Evolutionary conservation across 768 basidiomycete genomes (phyloP).

Genomic region (Agaricus subrufescens): DNA sequence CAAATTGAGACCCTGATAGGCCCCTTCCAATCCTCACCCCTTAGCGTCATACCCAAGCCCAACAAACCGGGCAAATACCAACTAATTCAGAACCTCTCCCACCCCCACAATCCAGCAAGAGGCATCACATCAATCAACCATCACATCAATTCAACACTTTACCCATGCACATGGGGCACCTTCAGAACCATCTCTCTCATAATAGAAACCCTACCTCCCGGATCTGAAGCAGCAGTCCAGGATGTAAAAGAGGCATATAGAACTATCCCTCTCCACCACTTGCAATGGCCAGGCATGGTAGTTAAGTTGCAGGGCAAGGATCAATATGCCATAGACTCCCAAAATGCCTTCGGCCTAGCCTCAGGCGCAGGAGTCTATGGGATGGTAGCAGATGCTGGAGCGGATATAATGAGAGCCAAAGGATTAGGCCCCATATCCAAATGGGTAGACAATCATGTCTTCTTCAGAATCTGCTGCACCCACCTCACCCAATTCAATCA

Average conservation of each 20-base stretch:
- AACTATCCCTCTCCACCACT: constrained; percentile 23
- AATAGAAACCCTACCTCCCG: constrained; percentile 25
- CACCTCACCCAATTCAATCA: background rate
- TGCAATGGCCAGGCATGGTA: constrained; percentile 34
- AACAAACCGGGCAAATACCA: constrained; percentile 26
- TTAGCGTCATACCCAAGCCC: constrained; percentile 30
- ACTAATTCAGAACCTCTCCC: constrained; percentile 33
- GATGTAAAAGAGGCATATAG: constrained; percentile 39
- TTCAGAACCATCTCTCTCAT: constrained; percentile 27
- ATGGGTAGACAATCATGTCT: constrained; percentile 29
- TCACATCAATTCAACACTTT: constrained; percentile 25
- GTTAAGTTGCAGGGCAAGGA: constrained; percentile 18
- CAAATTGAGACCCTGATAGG: constrained; percentile 18
- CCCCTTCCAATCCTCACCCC: constrained; percentile 33
- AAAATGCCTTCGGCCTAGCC: constrained; percentile 19
- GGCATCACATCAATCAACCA: constrained; percentile 26
- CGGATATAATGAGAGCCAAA: constrained; percentile 15
- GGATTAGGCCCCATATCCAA: constrained; percentile 23
- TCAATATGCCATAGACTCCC: constrained; percentile 22
- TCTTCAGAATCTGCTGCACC: constrained; percentile 11
- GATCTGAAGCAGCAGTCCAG: constrained; percentile 15
- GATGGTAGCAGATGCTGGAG: constrained; percentile 17
- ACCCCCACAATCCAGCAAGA: constrained; percentile 13
- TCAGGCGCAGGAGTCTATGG: constrained; percentile 24
- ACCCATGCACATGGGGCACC: constrained; percentile 40